Conservation (phyloP, 495 filamentous ascomycete genomes). For the Parathielavia hyrcaniae region DNA sequence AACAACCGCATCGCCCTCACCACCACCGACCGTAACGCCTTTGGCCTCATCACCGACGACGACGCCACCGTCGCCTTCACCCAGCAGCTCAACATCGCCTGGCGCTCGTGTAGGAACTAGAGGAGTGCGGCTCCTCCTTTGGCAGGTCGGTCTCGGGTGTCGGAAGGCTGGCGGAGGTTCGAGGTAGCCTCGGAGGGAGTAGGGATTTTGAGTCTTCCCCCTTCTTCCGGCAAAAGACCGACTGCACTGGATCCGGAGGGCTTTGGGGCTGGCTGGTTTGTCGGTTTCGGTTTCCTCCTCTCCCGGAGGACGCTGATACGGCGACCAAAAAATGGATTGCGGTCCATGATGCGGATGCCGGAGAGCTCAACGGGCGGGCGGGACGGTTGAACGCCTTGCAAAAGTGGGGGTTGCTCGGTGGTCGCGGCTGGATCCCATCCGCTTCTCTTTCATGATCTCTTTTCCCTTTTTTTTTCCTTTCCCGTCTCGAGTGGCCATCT, state of each 20-base stretch:
- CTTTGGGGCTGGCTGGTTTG: neutral
- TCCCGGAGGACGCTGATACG: conserved; percentile 15
- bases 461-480: conserved; percentile 12
- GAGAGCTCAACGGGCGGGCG: neutral
- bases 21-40: conserved; percentile 38
- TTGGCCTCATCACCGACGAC: conserved; percentile 49
- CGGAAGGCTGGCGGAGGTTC: neutral
- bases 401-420: conserved; percentile 3
- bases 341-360: conserved; percentile 6
- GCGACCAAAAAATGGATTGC: conserved; percentile 14
- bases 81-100: conserved; percentile 50
- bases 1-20: conserved; percentile 54
- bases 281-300: conserved; percentile 5
- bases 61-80: conserved; percentile 52
- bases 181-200: neutral
- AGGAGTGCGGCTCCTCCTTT: neutral
- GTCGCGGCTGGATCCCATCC: neutral
- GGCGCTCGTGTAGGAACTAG: conserved; percentile 41
- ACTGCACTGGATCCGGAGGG: conserved; percentile 8
- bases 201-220: neutral
- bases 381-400: conserved; percentile 19
- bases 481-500: conserved; percentile 6
- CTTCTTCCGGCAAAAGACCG: neutral
- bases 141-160: neutral
- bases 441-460: conserved; percentile 6